Percentiles rank a stretch among this genome's conserved stretches.
Evolutionary conservation across 1,284 basidiomycete genomes (phyloP).

Genomic region (Leucoagaricus sp.): DNA sequence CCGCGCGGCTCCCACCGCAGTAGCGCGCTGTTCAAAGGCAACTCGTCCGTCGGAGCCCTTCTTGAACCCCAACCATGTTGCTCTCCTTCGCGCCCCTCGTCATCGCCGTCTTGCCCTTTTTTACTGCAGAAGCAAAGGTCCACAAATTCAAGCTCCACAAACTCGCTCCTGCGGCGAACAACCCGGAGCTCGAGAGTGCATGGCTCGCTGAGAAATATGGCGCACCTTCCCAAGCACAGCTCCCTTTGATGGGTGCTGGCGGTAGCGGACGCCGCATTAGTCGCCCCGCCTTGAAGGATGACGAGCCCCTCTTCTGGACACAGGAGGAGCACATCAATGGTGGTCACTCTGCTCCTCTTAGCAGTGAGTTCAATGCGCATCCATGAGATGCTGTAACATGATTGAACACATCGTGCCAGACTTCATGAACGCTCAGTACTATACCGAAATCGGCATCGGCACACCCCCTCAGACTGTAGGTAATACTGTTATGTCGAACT

Average conservation of each 20-base stretch:
- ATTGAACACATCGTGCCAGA: constrained; percentile 46
- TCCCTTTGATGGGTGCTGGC: constrained; percentile 73
- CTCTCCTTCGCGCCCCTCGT: constrained; percentile 52
- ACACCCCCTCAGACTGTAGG: constrained; percentile 75
- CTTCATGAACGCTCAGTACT: constrained; percentile 99
- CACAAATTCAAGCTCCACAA: constrained; percentile 90
- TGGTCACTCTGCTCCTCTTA: constrained; percentile 89
- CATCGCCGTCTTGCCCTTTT: constrained; percentile 68
- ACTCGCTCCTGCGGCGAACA: constrained; percentile 59
- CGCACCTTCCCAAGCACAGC: constrained; percentile 51
- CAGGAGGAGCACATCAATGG: constrained; percentile 72
- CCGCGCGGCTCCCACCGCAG: constrained; percentile 15
- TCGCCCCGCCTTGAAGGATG: constrained; percentile 47
- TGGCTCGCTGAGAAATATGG: constrained; percentile 91
- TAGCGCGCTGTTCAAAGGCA: constrained; percentile 6
- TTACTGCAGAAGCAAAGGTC: constrained; percentile 68
- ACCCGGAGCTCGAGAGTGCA: constrained; percentile 74
- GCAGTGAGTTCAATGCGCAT: constrained; percentile 61
- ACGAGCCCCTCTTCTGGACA: constrained; percentile 78
- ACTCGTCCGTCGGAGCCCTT: constrained; percentile 20
- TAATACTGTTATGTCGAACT: constrained; percentile 14
- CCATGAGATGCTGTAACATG: constrained; percentile 1
- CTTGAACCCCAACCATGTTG: constrained; percentile 60
- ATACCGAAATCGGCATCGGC: constrained; percentile 85
- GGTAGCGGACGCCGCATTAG: constrained; percentile 69